A percentile compares a stretch with the other conserved stretches of the same genome.
phyloP scores from a whole-genome alignment of 495 filamentous ascomycete species.

The Hamigera avellanea region DNA sequence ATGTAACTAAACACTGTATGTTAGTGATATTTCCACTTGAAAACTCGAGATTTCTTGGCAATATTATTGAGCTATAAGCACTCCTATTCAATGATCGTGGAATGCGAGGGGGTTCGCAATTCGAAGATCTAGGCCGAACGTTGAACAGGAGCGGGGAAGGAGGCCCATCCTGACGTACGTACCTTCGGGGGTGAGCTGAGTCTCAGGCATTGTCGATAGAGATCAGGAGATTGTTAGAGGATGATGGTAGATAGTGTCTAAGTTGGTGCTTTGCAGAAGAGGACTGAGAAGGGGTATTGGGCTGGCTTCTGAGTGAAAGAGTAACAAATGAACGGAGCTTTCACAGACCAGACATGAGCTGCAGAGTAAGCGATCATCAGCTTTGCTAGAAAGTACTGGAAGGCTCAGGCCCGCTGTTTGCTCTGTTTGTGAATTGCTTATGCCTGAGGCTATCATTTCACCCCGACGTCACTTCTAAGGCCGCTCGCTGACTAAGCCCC shows the following conservation, averaged over 20 bases:
- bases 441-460: slow-evolving; percentile 9
- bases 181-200: slow-evolving; percentile 28
- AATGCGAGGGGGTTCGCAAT: not conserved
- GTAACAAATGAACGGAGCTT: not conserved
- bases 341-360: not conserved
- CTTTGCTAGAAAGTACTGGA: slow-evolving; percentile 29
- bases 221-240: too few relatives aligned
- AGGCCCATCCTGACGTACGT: slow-evolving; percentile 17
- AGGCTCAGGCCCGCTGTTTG: slow-evolving; percentile 20
- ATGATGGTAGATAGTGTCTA: too few relatives aligned
- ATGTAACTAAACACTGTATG: slow-evolving; percentile 54
- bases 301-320: too few relatives aligned
- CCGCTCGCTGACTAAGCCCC: slow-evolving; percentile 8
- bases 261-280: too few relatives aligned
- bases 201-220: slow-evolving; percentile 18
- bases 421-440: slow-evolving; percentile 15
- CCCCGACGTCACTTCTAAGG: slow-evolving; percentile 1
- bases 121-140: not conserved
- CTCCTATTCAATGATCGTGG: not conserved
- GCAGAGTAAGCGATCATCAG: not conserved
- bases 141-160: slow-evolving; percentile 24
- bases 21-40: slow-evolving; percentile 12
- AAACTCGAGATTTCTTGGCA: too few relatives aligned
- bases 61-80: not conserved
- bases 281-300: not conserved